A percentile compares a stretch with the other conserved stretches of the same genome.
phyloP scores from a whole-genome alignment of 2,329 filamentous ascomycete species.

The Penicillium sp. region DNA sequence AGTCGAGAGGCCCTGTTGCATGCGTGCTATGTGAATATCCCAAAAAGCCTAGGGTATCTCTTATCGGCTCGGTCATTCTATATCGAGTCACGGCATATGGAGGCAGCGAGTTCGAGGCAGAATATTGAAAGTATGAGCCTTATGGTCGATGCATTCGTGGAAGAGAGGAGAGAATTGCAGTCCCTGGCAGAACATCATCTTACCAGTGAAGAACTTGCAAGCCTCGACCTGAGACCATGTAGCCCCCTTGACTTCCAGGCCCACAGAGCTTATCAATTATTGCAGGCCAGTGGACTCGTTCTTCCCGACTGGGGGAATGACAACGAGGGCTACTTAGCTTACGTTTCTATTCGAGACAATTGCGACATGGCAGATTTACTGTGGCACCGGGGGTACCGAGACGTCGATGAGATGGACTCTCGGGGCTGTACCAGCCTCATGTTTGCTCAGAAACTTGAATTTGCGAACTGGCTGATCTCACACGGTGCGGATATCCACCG shows the following conservation, averaged over 20 bases:
- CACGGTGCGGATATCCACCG: neutral
- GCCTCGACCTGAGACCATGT: neutral
- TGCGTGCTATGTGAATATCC: neutral
- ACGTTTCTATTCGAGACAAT: neutral
- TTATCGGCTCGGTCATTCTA: neutral
- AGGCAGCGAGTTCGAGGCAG: neutral
- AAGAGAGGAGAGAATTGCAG: neutral
- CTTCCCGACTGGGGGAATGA: neutral
- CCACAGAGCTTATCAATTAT: neutral
- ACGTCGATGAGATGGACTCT: neutral
- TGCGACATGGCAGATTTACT: neutral
- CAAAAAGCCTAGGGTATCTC: neutral
- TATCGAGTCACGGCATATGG: neutral
- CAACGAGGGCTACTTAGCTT: neutral
- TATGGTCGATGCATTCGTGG: neutral
- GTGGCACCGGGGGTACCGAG: neutral
- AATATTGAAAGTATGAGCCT: neutral
- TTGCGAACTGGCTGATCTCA: neutral
- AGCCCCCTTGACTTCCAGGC: neutral
- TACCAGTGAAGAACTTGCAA: neutral
- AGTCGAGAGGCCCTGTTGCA: neutral
- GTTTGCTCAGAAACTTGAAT: neutral
- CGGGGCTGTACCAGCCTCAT: neutral
- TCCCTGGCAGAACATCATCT: neutral
- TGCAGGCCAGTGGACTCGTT: neutral